Evolutionary conservation across 805 yeast genomes (phyloP), one percentile per base, ranked within the genome.

Genomic region (Pichia occidentalis): DNA sequence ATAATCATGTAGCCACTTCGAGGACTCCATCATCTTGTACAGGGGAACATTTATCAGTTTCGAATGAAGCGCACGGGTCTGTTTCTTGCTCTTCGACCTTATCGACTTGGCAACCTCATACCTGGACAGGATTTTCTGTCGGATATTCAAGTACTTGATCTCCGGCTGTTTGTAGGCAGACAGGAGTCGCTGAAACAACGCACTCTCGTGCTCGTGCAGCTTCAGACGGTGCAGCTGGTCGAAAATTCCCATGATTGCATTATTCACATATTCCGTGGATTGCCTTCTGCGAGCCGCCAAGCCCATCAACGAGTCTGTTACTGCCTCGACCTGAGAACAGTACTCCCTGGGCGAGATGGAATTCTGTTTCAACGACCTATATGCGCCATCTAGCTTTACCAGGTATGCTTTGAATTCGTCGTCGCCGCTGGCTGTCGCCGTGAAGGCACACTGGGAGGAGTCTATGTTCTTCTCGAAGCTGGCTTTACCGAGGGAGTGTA

Each of bases 161-260:
- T 37, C 29, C 2, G 34, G 21, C 8, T 23, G 28, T 13, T 24
- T 14, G 18, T 24, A 17, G 9, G 34, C 17, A 5, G 33, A 23
- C 7, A 37, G 12, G 23, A n/a, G 43, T 29, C 26, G 45, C 43
- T 36, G 44, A 31, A 16, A 46, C 17, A 28, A 36, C 16, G 13
- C 13, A 8, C 39, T 29, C 14, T 44, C 50, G 7, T 42, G 32
- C 3, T 39, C 13, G 7, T 35, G 16, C 8, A 50, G 26, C 24
- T 32, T 30, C 16, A 43, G 37, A 12, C 37, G 39, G 39, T 45
- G 45, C 9, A 50, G 34, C 28, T 52, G 55, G 6, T 37, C 27
- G 27, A 45, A 53, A 3, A 50, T 33, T 14, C 22, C 23, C 29
- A 27, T 32, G n/a, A 38, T 19, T 3, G 24, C 19, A 34, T 38